These are phyloP conservation scores for Salix dunnii DNA, from an alignment of 345 rosid genomes.

Conservation along the genomic window DNA sequence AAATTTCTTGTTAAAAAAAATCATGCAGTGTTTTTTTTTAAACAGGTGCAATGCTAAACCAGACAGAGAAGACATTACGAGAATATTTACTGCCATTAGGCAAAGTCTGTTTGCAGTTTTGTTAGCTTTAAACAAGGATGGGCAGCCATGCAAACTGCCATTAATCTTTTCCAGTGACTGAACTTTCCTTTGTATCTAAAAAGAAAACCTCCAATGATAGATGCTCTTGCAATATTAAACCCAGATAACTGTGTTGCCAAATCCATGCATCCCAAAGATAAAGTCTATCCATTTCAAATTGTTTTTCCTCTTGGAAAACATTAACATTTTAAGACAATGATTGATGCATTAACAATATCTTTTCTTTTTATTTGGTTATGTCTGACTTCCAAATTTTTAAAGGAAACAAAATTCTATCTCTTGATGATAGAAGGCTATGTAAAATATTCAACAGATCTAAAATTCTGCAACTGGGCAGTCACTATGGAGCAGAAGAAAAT, in stretches of 20 bases:
- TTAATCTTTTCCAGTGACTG: background rate
- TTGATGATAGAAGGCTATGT: too few species aligned
- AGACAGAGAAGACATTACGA: background rate
- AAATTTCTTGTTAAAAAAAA: background rate
- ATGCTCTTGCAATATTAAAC: background rate
- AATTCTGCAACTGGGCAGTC: background rate
- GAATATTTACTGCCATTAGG: background rate
- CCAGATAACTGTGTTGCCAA: background rate
- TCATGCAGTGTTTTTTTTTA: background rate
- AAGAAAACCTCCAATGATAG: background rate
- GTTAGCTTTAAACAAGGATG: background rate
- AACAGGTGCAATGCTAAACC: background rate
- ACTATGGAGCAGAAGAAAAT: background rate
- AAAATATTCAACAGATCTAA: background rate
- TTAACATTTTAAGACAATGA: background rate
- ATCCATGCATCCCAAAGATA: background rate
- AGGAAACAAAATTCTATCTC: background rate
- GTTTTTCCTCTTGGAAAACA: background rate
- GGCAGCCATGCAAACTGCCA: slow-evolving; percentile 2
- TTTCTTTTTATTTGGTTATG: too few species aligned
- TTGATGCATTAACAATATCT: background rate
- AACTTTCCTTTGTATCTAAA: background rate
- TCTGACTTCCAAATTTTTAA: background rate
- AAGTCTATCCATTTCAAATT: background rate
- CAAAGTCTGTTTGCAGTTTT: background rate